Base-by-base conservation (phyloP, 768 basidiomycete genomes). In the Mycena rebaudengoi region DNA sequence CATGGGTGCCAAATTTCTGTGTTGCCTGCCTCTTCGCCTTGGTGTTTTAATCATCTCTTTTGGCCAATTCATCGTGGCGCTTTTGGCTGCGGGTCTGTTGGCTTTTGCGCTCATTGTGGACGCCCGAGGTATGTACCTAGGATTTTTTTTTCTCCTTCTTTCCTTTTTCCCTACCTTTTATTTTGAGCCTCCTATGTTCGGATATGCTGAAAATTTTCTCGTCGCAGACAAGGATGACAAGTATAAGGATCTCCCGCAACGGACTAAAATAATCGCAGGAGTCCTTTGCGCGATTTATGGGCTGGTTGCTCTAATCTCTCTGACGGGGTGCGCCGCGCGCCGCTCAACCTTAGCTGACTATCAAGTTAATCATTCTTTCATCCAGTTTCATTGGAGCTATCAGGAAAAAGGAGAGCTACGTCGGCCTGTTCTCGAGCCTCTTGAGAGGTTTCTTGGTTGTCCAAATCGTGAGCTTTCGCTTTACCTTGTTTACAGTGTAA, bases 11-110 rank as follows among this genome's bases (percentile, higher is more conserved):
- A 82, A 82, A 67, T 80, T 80, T 65, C 74, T 80, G 10, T 80
- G 76, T 55, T 83, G 82, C 60, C 68, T 83, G 13, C 81, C 82
- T n/a, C 76, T 81, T 40, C 78, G 81, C 21, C 67, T 82, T 39
- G 81, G 81, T 43, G 79, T 80, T 14, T 56, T 80, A 20, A 56
- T 82, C 21, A 80, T 83, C 43, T 78, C 81, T 1, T 71, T 81
- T 55, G 43, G 80, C 40, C 79, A 81, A 39, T 81, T 82, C 67
- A n/a, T 79, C 39, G 52, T 79, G 12, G 75, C 69, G 40, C 78
- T 74, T 2, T 67, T 63, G 2, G 67, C 73, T 18, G 76, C 79
- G 4, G 80, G 66, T 4, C 30, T 76, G 0, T 29, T 67, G 12
- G n/a, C 62, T 74, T n/a, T 76, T 75, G 75, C 76, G 59, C 67